Evolutionary conservation across 169 alveolate species (phyloP).

Genomic region (Eimeria necatrix): DNA sequence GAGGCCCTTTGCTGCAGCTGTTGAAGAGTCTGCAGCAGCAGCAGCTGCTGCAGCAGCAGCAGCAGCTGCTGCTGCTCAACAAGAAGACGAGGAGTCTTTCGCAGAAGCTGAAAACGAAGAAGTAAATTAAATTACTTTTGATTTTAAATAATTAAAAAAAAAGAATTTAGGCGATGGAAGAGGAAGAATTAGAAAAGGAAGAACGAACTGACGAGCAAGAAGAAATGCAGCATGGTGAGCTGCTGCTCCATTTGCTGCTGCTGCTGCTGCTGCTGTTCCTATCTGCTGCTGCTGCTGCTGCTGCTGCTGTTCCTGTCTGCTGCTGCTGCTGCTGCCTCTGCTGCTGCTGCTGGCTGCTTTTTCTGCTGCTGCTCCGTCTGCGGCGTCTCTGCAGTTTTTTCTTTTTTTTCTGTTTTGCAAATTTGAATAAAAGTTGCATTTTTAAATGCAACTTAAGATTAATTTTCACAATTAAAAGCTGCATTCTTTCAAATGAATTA

Average conservation of each 20-base stretch:
- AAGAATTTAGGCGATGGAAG: conserved; percentile 10
- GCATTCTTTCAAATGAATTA: background rate
- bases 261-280: too few species aligned
- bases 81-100: conserved; percentile 9
- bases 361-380: background rate
- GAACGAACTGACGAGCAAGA: conserved; percentile 21
- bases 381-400: background rate
- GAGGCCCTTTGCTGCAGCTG: too few species aligned
- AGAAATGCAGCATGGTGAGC: conserved; percentile 45
- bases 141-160: background rate
- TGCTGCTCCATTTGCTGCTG: background rate
- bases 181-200: conserved; percentile 45
- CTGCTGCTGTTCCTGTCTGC: background rate
- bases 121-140: too few species aligned
- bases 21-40: background rate
- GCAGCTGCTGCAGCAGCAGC: background rate
- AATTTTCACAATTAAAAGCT: too few species aligned
- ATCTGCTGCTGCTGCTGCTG: background rate
- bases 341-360: too few species aligned
- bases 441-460: too few species aligned
- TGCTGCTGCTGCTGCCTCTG: background rate
- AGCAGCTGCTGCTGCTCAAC: background rate
- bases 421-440: background rate
- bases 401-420: background rate
- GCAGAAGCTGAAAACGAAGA: conserved; percentile 30